Percentiles rank a stretch among this genome's conserved stretches.
Evolutionary conservation across 257 asterid species (phyloP).

Genomic region (Solanum paucissectum): DNA sequence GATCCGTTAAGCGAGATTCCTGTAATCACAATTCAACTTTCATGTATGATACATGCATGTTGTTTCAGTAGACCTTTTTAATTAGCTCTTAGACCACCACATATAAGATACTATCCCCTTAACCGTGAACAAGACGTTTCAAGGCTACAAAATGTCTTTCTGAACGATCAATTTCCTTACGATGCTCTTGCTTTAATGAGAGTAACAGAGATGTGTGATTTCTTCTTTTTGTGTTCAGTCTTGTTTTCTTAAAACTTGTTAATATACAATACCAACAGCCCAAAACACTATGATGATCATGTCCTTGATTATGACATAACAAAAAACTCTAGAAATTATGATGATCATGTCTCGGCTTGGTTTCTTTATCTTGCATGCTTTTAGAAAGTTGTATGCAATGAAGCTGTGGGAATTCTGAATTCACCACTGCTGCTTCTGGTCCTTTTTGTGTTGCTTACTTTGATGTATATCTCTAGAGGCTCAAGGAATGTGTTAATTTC

Average conservation of each 20-base stretch:
- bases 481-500: conserved; percentile 9
- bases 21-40: not conserved
- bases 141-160: not conserved
- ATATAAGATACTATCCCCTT: not conserved
- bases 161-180: not conserved
- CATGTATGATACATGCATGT: not conserved
- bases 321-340: no score
- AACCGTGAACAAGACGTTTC: not conserved
- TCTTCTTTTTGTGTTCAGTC: not conserved
- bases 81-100: not conserved
- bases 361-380: no score
- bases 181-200: not conserved
- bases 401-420: no score
- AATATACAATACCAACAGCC: not conserved
- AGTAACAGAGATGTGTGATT: not conserved
- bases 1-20: not conserved
- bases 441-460: conserved; percentile 1
- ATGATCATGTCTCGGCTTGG: no score
- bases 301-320: no score
- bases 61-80: not conserved
- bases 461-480: conserved; percentile 1
- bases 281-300: no score
- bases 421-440: not conserved
- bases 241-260: not conserved
- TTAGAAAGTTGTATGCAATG: no score